Base-by-base conservation (phyloP, 2,329 filamentous ascomycete species). In the Colletotrichum musicola region DNA sequence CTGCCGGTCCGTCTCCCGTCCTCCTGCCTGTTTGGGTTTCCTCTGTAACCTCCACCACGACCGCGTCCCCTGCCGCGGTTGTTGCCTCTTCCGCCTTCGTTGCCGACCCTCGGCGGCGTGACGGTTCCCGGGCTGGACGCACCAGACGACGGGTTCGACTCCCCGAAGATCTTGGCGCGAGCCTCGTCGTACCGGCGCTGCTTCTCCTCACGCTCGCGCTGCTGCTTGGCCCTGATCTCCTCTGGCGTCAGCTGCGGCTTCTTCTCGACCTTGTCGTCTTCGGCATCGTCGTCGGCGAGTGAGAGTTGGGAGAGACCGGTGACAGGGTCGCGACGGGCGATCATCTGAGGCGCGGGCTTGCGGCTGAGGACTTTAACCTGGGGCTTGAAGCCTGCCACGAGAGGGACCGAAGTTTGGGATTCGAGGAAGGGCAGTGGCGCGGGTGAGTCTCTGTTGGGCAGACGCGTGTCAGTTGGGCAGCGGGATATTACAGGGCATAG, bases 131-230 rank as follows among this genome's bases (percentile, higher is more conserved):
- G 89, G 4, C 89, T 89, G 4, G 90, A 90, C 7, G 85, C 83
- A 1, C 89, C 88, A 0, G 90, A 87, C 7, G 83, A 83, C 10
- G 83, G 79, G 40, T 79, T 82, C 10, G 83, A 81, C 40, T 88
- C 89, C 20, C 94, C 94, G 79, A 98, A 95, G 63, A 98, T 91
- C 77, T 94, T 92, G 74, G 95, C 93, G 35, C 95, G 88, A 6
- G 91, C 93, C 81, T 97, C 94, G 70, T 97, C 93, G 77, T 98
- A 98, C 69, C 92, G 92, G 64, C 90, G 90, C 82, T 97, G 93
- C 82, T 96, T 97, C 81, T 97, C 94, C 76, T 97, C 94, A 10
- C 90, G 88, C 74, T 97, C 93, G 56, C 88, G 86, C 77, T 94
- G 89, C 61, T 95, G 93, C 75, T 92, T 92, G 25, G 90, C 88